Evolutionary conservation across 352 stramenopile genomes (phyloP).

Genomic region (Globisporangium heterothallicum): DNA sequence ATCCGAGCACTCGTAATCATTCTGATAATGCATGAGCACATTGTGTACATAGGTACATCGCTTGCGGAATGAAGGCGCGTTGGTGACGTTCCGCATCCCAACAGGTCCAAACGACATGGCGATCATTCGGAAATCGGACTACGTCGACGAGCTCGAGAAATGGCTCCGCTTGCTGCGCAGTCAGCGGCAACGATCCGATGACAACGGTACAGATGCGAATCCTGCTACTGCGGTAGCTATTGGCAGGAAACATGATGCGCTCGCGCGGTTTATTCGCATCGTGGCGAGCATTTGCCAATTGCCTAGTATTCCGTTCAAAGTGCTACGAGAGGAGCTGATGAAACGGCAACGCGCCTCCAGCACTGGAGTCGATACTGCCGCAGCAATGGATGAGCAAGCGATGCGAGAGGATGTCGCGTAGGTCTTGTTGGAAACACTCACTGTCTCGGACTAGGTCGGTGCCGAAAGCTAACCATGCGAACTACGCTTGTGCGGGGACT

Average conservation of each 20-base stretch:
- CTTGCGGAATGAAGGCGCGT: constrained; percentile 25
- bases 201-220: neutral
- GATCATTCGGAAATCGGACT: constrained; percentile 28
- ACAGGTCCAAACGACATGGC: constrained; percentile 33
- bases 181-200: constrained; percentile 17
- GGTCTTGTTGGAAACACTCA: neutral
- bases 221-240: too few species aligned
- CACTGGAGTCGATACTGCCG: neutral
- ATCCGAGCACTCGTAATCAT: neutral
- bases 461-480: constrained; percentile 10
- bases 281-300: constrained; percentile 3
- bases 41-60: constrained; percentile 37
- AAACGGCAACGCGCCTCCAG: neutral
- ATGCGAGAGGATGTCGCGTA: neutral
- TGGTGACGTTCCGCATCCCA: constrained; percentile 47
- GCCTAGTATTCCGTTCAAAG: constrained; percentile 5
- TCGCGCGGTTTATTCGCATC: constrained; percentile 25
- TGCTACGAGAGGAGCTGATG: constrained; percentile 9
- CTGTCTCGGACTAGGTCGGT: too few species aligned
- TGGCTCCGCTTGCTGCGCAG: constrained; percentile 24
- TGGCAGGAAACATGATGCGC: constrained; percentile 31
- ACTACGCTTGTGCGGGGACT: constrained; percentile 25
- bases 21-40: neutral
- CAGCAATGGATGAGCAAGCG: neutral
- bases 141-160: constrained; percentile 30